Evolutionary conservation across 306 rosid genomes (phyloP), one percentile per base, ranked within the genome.

Genomic region (Corylus heterophylla): DNA sequence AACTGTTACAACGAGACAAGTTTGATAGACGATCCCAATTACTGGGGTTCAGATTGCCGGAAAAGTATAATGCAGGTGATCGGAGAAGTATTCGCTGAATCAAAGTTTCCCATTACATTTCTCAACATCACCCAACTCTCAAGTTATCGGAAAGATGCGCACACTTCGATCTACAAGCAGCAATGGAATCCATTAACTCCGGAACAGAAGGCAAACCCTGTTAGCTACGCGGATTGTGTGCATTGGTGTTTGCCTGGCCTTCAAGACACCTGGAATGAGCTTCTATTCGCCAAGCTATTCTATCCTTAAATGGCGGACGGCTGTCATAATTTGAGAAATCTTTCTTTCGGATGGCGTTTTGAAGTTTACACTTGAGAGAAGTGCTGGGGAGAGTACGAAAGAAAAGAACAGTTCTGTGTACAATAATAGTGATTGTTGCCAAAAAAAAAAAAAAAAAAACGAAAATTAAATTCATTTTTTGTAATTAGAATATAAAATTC

Each of bases 241-340:
- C 99, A 96, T 37, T 96, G 99, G 98, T 96, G 99, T 81, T 74
- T 96, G 84, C 99, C 99, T 76, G 99, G 98, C 54, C 97, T 96
- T 78, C 99, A 93, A 83, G 99, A 96, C 76, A 95, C 95, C 71
- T 96, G 99, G 99, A 96, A 96, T 77, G 98, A 96, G 89, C 99
- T 96, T 85, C 86, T 96, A 0, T 96, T 86, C 59, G 87, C 98
- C 69, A 91, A 91, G 76, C 87, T 96, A 12, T 93, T 96, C 69
- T 91, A 88, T 78, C 96, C 98, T 77, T 91, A 74, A 74, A 83
- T 11, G 37, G 1, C 35, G 45, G 55, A 83, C 8, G 37, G 1
- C 35, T 35, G 55, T 67, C 63, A n/a, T 39, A 54, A 31, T 45
- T 51, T 39, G 3, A 77, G 49, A 3, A 77, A 17, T 25, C 39